Base-by-base conservation (phyloP, 768 basidiomycete genomes). In the Mycena rebaudengoi region DNA sequence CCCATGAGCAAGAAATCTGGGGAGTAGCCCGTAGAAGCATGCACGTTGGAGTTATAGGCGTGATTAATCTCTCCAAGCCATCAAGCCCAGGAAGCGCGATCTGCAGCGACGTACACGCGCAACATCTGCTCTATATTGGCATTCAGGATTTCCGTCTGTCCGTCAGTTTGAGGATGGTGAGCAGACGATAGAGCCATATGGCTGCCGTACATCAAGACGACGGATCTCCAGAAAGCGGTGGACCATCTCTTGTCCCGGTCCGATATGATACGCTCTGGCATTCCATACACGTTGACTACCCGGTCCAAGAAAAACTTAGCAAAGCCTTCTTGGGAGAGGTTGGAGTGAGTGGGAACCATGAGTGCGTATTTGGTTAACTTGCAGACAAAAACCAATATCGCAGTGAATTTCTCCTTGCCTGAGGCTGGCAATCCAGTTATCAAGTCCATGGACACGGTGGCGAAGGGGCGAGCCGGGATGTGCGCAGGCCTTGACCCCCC, bases 131-230 rank as follows among this genome's bases (percentile, higher is more conserved):
- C 74, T 1, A 78, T 63, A 1, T 44, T 65, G 2, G 71, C 71
- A 43, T 78, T 78, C 0, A 75, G 46, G 16, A 69, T 64, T 65
- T 80, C 74, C 0, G 73, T 75, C 33, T 79, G 77, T 0, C 79
- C 77, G 60, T 83, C 75, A 0, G 78, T 74, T 60, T 81, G 78
- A 0, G 78, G 80, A 56, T 82, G 81, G 44, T 79, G 73, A 0
- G 75, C 65, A 0, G 77, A 77, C 1, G 80, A 74, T 3, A 61
- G 33, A 2, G 41, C 60, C 50, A 61, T 35, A 2, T 4, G 7
- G 7, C 32, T 28, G 0, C 51, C 44, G 26, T 53, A 53, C 11
- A 37, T 3, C n/a, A 26, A 6, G 1, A 53, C 11, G 0, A 61
- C 35, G 0, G 51, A 53, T 0, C 20, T 6, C 67, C 73, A 75